A percentile compares a stretch with the other conserved stretches of the same genome.
Evolutionary conservation across 176 grass and related monocot species (phyloP).

Genomic region (Aegilops speltoides): DNA sequence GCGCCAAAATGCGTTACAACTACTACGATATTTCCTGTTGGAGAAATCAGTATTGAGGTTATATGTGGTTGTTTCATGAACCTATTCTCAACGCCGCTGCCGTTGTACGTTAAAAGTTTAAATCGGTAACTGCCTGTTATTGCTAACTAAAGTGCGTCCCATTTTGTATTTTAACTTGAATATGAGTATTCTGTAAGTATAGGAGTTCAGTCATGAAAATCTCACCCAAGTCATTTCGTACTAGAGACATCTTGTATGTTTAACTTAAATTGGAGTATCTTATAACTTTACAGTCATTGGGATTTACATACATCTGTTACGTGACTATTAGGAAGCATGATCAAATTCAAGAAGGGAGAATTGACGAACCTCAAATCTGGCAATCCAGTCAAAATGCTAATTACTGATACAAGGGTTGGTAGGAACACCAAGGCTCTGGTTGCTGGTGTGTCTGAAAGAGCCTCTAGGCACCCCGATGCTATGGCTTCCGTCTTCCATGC

Average conservation of each 20-base stretch:
- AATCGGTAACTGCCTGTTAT: neutral
- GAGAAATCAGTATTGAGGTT: neutral
- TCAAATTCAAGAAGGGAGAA: slow-evolving; percentile 81
- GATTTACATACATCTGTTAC: slow-evolving; percentile 1
- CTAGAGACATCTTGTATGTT: neutral
- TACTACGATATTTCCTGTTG: neutral
- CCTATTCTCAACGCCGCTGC: neutral
- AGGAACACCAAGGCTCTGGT: slow-evolving; percentile 90
- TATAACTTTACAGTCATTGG: neutral
- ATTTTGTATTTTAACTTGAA: too few species aligned
- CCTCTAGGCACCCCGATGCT: slow-evolving; percentile 59
- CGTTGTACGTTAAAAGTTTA: neutral
- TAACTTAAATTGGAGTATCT: too few species aligned
- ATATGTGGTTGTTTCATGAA: neutral
- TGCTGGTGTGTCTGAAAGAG: slow-evolving; percentile 75
- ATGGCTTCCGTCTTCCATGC: slow-evolving; percentile 73
- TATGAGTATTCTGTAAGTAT: neutral
- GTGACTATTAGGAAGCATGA: slow-evolving; percentile 70
- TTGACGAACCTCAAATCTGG: slow-evolving; percentile 51
- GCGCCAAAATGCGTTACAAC: neutral
- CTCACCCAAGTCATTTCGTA: neutral
- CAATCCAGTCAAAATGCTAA: slow-evolving; percentile 82
- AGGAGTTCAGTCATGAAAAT: neutral
- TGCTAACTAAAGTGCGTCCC: too few species aligned
- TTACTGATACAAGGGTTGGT: slow-evolving; percentile 85